Evolutionary conservation across 495 filamentous ascomycete genomes (phyloP).

Genomic region (Aspergillus asperescens): DNA sequence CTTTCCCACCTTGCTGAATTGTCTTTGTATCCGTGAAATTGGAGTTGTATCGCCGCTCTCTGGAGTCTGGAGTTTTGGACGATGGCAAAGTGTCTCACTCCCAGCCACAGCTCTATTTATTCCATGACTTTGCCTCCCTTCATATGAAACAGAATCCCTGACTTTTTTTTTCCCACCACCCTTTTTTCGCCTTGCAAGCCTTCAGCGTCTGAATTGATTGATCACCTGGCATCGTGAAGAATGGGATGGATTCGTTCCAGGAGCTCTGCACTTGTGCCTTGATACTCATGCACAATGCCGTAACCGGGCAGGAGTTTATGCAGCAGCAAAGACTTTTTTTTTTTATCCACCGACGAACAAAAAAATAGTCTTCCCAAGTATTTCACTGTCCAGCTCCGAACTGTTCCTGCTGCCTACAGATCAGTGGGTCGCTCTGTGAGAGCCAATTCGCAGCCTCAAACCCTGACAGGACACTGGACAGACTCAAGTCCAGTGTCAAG

Average conservation of each 20-base stretch:
- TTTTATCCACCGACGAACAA: neutral
- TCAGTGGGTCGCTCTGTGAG: neutral
- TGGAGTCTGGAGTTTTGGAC: too few species aligned
- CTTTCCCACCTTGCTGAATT: neutral
- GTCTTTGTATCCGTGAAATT: neutral
- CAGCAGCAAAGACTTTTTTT: too few species aligned
- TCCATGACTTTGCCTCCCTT: neutral
- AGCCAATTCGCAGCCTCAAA: neutral
- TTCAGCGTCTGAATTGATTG: neutral
- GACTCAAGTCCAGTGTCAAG: neutral
- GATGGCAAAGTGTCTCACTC: slow-evolving; percentile 5
- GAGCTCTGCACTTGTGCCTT: neutral
- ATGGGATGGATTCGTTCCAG: neutral
- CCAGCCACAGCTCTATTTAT: neutral
- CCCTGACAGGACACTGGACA: too few species aligned
- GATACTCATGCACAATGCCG: slow-evolving; percentile 1
- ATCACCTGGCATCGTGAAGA: neutral
- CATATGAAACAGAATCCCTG: neutral
- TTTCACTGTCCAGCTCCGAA: too few species aligned
- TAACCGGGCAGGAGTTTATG: neutral
- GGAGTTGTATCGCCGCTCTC: neutral
- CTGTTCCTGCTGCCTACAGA: neutral
- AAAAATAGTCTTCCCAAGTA: too few species aligned
- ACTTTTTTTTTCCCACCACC: neutral
- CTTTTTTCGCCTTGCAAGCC: neutral